Conservation (phyloP, 352 stramenopile genomes). For the Thraustochytrium striatum region DNA sequence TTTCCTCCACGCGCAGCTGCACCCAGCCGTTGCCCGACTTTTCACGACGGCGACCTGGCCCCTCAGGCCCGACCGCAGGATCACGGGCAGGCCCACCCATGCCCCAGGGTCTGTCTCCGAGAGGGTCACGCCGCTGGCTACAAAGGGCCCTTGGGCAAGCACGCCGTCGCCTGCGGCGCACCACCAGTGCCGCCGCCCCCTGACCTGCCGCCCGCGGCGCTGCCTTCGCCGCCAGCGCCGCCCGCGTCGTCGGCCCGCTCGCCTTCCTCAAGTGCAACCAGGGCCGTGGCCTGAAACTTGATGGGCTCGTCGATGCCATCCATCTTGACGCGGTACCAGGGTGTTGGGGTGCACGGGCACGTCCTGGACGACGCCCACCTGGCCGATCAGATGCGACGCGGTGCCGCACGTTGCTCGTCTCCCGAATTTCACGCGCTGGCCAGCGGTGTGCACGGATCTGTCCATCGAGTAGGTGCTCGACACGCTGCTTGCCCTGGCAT, state of each 20-base stretch:
- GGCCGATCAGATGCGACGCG: slow-evolving; percentile 24
- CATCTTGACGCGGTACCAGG: slow-evolving; percentile 29
- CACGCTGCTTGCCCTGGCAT: not conserved
- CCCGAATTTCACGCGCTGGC: not conserved
- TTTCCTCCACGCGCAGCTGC: slow-evolving; percentile 15
- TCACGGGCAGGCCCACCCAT: slow-evolving; percentile 13
- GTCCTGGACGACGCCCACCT: slow-evolving; percentile 20
- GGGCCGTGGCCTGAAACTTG: slow-evolving; percentile 30
- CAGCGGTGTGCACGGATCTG: not conserved
- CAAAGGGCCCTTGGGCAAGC: not conserved
- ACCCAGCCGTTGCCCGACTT: slow-evolving; percentile 44
- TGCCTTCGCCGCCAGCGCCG: not conserved
- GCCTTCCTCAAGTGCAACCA: slow-evolving; percentile 3
- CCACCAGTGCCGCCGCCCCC: not conserved
- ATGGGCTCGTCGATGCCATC: not conserved
- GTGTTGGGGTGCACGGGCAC: slow-evolving; percentile 32
- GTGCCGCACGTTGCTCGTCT: slow-evolving; percentile 4
- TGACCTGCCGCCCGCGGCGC: not conserved
- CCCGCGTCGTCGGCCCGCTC: not conserved
- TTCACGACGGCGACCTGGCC: slow-evolving; percentile 14
- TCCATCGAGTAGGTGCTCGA: not conserved
- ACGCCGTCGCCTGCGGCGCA: not conserved
- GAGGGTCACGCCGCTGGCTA: not conserved
- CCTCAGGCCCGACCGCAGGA: not conserved
- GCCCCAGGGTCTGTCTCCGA: not conserved